A percentile compares a stretch with the other conserved stretches of the same genome.
Evolutionary conservation across 2,329 filamentous ascomycete species (phyloP).

Genomic region (Rhynchosporium agropyri): DNA sequence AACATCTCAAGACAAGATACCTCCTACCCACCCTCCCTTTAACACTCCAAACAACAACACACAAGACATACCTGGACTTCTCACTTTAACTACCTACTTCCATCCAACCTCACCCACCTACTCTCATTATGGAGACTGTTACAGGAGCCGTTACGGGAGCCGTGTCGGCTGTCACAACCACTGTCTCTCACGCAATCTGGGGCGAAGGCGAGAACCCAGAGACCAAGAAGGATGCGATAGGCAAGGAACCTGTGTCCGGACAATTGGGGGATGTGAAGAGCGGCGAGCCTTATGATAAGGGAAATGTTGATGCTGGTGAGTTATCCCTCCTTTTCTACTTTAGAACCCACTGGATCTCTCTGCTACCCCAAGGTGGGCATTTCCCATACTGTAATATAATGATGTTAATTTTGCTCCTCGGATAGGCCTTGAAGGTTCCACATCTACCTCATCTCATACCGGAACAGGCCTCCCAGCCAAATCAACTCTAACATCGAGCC

Average conservation of each 20-base stretch:
- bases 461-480: not conserved
- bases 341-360: not conserved
- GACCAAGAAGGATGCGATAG: constrained; percentile 35
- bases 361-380: not conserved
- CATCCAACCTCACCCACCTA: not conserved
- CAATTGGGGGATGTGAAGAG: constrained; percentile 65
- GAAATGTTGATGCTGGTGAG: constrained; percentile 61
- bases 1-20: no score
- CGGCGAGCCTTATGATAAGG: constrained; percentile 77
- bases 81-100: not conserved
- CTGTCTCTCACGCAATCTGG: constrained; percentile 47
- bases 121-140: constrained; percentile 63
- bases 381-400: not conserved
- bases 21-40: no score
- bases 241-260: constrained; percentile 72
- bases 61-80: no score
- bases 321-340: not conserved
- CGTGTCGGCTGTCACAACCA: no score
- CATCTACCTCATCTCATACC: not conserved
- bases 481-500: constrained; percentile 7
- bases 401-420: no score
- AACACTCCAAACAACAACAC: no score
- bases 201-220: constrained; percentile 39
- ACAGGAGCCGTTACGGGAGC: constrained; percentile 54
- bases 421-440: not conserved